Percentiles rank a stretch among this genome's conserved stretches.
phyloP scores from a whole-genome alignment of 305 asterid species.

The Rubia peregrina region DNA sequence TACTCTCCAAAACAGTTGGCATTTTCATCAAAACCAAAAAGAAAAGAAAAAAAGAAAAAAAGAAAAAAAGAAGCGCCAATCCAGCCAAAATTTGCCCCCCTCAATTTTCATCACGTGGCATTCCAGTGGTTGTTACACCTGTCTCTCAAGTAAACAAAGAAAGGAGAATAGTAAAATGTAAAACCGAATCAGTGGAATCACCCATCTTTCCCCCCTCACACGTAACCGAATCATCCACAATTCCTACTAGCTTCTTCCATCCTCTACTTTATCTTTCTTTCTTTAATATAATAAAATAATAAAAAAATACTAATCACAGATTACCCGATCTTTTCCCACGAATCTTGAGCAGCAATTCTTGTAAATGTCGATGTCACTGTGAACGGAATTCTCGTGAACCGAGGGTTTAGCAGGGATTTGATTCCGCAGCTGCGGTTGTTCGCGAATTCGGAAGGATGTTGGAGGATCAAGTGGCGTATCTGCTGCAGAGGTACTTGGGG shows the following conservation, averaged over 20 bases:
- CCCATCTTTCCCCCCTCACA: not conserved
- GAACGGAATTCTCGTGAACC: not conserved
- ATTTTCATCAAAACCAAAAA: too few species aligned
- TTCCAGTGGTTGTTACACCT: not conserved
- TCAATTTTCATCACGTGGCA: slow-evolving; percentile 7
- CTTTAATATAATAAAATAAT: too few species aligned
- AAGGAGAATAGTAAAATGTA: not conserved
- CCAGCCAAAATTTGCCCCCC: not conserved
- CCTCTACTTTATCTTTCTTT: not conserved
- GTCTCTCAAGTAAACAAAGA: not conserved
- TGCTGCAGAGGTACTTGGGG: slow-evolving; percentile 85
- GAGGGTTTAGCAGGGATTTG: not conserved
- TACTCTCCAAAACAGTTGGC: too few species aligned
- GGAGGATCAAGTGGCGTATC: slow-evolving; percentile 95
- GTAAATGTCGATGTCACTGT: not conserved
- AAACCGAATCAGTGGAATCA: slow-evolving; percentile 13
- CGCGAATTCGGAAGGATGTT: slow-evolving; percentile 44
- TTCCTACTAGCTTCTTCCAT: slow-evolving; percentile 5
- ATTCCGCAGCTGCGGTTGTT: not conserved
- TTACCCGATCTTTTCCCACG: not conserved
- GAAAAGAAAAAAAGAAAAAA: too few species aligned
- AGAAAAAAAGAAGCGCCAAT: not conserved
- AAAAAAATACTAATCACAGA: not conserved
- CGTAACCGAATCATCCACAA: slow-evolving; percentile 6
- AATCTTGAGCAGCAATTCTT: slow-evolving; percentile 9